Percentiles rank a stretch among this genome's conserved stretches.
phyloP scores from a whole-genome alignment of 805 yeast species.

The Wickerhamomyces silvicola region DNA sequence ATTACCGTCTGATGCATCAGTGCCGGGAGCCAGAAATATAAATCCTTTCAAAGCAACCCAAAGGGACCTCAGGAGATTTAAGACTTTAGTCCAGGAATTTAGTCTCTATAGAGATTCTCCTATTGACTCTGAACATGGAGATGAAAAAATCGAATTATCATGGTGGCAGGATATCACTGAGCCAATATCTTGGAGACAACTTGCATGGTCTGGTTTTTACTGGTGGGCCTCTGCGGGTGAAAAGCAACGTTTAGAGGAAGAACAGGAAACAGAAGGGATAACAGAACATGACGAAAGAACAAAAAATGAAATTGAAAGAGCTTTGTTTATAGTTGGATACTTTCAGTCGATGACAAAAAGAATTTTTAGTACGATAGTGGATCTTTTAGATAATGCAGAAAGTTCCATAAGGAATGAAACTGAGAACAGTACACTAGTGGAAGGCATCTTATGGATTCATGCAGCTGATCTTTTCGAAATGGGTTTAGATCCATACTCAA shows the following conservation, averaged over 20 bases:
- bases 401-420: slow-evolving; percentile 5
- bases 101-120: slow-evolving; percentile 4
- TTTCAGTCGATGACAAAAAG: slow-evolving; percentile 43
- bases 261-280: slow-evolving; percentile 32
- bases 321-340: slow-evolving; percentile 37
- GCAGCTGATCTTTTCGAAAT: slow-evolving; percentile 45
- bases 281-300: slow-evolving; percentile 9
- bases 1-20: slow-evolving; percentile 5
- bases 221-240: slow-evolving; percentile 92
- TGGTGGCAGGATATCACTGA: slow-evolving; percentile 44
- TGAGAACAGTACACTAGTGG: slow-evolving; percentile 5
- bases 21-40: slow-evolving; percentile 7
- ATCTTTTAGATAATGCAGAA: slow-evolving; percentile 29
- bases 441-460: slow-evolving; percentile 21
- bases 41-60: slow-evolving; percentile 24
- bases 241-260: slow-evolving; percentile 33
- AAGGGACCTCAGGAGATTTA: slow-evolving; percentile 31
- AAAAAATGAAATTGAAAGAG: slow-evolving; percentile 18
- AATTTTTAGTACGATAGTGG: slow-evolving; percentile 32
- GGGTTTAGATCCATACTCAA: slow-evolving; percentile 53
- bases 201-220: slow-evolving; percentile 61
- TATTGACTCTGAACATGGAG: not conserved
- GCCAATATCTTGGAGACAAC: slow-evolving; percentile 48
- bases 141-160: slow-evolving; percentile 16
- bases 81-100: slow-evolving; percentile 21